Base-by-base conservation (phyloP, 2,329 filamentous ascomycete species). In the Sporothrix humicola region DNA sequence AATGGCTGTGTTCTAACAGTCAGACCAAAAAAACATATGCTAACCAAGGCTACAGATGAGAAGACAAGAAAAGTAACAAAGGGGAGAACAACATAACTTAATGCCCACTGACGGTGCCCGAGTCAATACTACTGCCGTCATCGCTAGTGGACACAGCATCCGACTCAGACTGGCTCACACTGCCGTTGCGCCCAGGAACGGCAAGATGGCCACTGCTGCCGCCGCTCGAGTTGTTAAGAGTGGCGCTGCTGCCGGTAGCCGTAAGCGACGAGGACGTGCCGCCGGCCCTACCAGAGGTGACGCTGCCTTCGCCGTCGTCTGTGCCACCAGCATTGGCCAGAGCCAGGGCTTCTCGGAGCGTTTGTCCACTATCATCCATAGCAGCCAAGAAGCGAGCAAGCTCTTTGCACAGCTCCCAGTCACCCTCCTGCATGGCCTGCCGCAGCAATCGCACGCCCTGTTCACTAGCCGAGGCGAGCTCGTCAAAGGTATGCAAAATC, bases 391-490 rank as follows among this genome's bases (percentile, higher is more conserved):
- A 99, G n/a, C 95, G 87, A 12, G 96, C 95, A 42, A 99, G 86
- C 81, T 99, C 96, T 78, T 94, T 96, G 83, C 96, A 98, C 42
- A 99, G 84, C 78, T 98, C 95, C 94, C 95, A 99, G 79, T 98
- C 95, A 68, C 91, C 90, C 81, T 95, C 94, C 46, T 90, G 87
- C 78, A 95, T 95, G 0, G 95, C 96, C 68, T 93, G 87, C 46
- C 89, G 90, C 73, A 99, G 87, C 31, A 99, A 84, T 13, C 94
- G 89, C 3, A 97, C 92, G 23, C 94, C 91, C 79, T 95, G 92
- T 78, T 93, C 91, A 15, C 90, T 91, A 23, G 90, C 92, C 1
- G 90, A 86, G 12, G 87, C 88, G 58, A 92, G 82, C 80, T 93
- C 91, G 76, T 92, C 89, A 73, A 92, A 87, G 0, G 94, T 97